A percentile compares a stretch with the other conserved stretches of the same genome.
Conservation (phyloP, 495 filamentous ascomycete species). For the Niebla homalea region DNA sequence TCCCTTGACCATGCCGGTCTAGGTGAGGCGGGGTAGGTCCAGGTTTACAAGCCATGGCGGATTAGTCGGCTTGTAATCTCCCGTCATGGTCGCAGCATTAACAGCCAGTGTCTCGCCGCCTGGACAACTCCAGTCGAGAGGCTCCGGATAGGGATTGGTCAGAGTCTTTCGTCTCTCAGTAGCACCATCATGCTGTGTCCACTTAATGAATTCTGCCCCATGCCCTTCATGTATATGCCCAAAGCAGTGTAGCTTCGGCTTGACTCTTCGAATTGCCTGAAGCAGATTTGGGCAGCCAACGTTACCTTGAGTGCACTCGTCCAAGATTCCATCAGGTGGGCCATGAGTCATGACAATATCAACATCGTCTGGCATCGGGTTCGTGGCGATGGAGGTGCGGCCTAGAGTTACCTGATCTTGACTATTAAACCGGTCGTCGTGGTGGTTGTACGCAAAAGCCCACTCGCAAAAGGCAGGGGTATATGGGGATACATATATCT, state of each 20-base stretch:
- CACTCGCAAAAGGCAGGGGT: conserved; percentile 45
- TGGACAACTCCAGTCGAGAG: not conserved
- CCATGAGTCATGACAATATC: conserved; percentile 67
- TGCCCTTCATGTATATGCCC: conserved; percentile 43
- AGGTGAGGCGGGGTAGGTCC: conserved; percentile 4
- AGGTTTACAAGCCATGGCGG: conserved; percentile 11
- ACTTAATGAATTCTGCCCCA: conserved; percentile 13
- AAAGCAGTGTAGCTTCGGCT: conserved; percentile 44
- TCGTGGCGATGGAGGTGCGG: conserved; percentile 20
- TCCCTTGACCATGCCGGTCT: too few relatives aligned
- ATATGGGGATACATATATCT: conserved; percentile 58
- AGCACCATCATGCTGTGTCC: not conserved
- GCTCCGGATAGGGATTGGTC: not conserved
- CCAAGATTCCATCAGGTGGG: conserved; percentile 48
- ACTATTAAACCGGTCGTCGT: conserved; percentile 40
- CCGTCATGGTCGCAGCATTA: conserved; percentile 19
- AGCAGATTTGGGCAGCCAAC: conserved; percentile 41
- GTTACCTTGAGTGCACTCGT: conserved; percentile 23
- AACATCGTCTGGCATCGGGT: conserved; percentile 36
- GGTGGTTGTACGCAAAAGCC: conserved; percentile 54
- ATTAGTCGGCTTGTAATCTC: not conserved
- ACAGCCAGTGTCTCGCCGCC: conserved; percentile 13
- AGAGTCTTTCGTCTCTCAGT: not conserved
- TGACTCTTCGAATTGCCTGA: conserved; percentile 28
- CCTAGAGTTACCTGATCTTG: too few relatives aligned